Evolutionary conservation across 768 basidiomycete species (phyloP), one percentile per base, ranked within the genome.

Genomic region (Gyrodon lividus): DNA sequence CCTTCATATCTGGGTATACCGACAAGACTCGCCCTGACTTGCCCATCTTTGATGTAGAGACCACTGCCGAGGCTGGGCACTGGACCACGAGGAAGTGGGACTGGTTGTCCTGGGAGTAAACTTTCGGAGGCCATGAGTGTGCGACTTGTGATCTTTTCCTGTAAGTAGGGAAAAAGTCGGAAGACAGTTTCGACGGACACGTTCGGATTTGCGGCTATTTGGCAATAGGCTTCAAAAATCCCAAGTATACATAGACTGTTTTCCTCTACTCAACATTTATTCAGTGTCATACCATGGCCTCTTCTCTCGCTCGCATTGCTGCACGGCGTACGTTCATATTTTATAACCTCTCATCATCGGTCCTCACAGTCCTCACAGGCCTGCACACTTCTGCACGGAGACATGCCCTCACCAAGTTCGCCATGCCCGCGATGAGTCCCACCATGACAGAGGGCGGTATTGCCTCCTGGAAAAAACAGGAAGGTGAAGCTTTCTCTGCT

Each of bases 361-460:
- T 4, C 5, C 50, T 56, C 5, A 55, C 50, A 24, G 3, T 34
- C 23, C 47, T 28, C 33, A 46, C 65, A 96, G 95, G 84, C 63
- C 75, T 98, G 48, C 91, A 94, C 76, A 79, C 81, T 63, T 94
- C 95, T 26, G 79, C 86, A 48, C 81, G 83, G 55, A 75, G 88
- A 61, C 74, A 78, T 74, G 94, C 87, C 34, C 80, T 98, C 59
- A 76, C 89, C 54, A 91, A 85, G 68, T 95, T 98, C 75, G 77
- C 85, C 57, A 95, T 97, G 92, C 95, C 94, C 51, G 94, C 97
- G 60, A 99, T 98, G 96, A 96, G 92, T 56, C 97, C 97, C 28
- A 99, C 97, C 51, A 99, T 99, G 97, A 94, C 94, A 3, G 97
- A 98, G 77, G 97, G 97, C 56, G 97, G 96, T 57, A 97, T 99